Conservation (phyloP, 2,329 filamentous ascomycete species). For the Nemania serpens region DNA sequence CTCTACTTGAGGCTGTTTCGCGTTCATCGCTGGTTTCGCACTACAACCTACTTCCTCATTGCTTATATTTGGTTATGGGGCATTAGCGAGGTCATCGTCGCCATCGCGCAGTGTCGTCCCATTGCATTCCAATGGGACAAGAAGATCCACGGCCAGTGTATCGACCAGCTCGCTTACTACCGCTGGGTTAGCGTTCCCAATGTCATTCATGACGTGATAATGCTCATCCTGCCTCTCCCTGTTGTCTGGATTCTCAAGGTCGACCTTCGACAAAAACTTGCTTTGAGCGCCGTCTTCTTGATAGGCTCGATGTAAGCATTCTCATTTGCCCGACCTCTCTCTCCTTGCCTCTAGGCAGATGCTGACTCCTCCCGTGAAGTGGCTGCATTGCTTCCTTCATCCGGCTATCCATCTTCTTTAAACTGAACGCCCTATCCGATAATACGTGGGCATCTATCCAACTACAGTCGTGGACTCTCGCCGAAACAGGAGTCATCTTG, state of each 20-base stretch:
- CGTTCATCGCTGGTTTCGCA: conserved; percentile 24
- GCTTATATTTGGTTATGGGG: conserved; percentile 28
- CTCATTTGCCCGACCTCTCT: background rate
- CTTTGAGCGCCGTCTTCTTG: conserved; percentile 26
- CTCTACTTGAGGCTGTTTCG: conserved; percentile 27
- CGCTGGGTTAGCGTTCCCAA: conserved; percentile 24
- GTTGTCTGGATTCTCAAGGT: conserved; percentile 26
- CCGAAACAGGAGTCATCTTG: conserved; percentile 25
- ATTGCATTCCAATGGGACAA: conserved; percentile 22
- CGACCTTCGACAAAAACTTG: conserved; percentile 22
- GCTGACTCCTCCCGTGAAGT: conserved; percentile 8
- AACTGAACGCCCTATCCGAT: conserved; percentile 20
- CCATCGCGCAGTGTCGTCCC: conserved; percentile 22
- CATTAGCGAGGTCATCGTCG: conserved; percentile 14
- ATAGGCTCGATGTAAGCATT: conserved; percentile 26
- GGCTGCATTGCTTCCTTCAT: conserved; percentile 28
- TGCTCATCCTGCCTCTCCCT: conserved; percentile 25
- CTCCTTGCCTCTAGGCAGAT: background rate
- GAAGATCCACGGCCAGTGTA: conserved; percentile 11
- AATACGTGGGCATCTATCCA: conserved; percentile 27
- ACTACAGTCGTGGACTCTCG: conserved; percentile 24
- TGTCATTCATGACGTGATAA: conserved; percentile 25
- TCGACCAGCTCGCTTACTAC: conserved; percentile 16
- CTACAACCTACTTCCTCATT: conserved; percentile 25
- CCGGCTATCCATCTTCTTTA: conserved; percentile 23